Evolutionary conservation across 352 stramenopile genomes (phyloP), one percentile per base, ranked within the genome.

Genomic region (Phytopythium boreale): DNA sequence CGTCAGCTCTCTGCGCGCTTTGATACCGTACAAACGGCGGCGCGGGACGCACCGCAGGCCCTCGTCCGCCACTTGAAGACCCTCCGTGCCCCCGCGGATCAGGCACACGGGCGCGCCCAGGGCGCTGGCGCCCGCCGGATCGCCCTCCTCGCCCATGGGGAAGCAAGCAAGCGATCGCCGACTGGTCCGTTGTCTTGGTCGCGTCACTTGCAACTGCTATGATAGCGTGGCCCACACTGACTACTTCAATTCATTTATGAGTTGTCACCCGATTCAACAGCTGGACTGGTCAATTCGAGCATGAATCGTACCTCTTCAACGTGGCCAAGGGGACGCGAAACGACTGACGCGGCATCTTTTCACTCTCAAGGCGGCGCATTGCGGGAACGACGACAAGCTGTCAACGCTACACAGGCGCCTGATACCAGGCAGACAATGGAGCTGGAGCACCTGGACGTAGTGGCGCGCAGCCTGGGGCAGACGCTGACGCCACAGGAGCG

Each of bases 401-500:
- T 8, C 22, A 36, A 8, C 24, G 27, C 49, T 5, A 6, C 20
- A 50, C 20, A n/a, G 1, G 2, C 39, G 1, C 24, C 17, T 59
- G 5, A 20, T 22, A 7, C 44, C 46, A 31, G 29, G 44, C 10
- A 11, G 6, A 10, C 20, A 15, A 91, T 92, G 83, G 85, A 94
- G 62, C 70, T 94, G 51, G 82, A 92, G 62, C 80, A 92, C 14
- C 51, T 94, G 39, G 83, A 92, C 56, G 71, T 90, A 51, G 80
- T 88, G 68, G 86, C 80, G 47, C 79, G 82, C 61, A 88, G 82
- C 59, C 63, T 90, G 10, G 85, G 83, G 2, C 74, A 81, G 63
- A 87, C 80, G 56, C 71, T 94, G 58, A 92, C 83, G 27, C 70
- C 80, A 9, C 83, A 91, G 70, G 82, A 94, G 67, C 76, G 82